Conservation (phyloP, 2,329 filamentous ascomycete species). For the Curvularia lunata region DNA sequence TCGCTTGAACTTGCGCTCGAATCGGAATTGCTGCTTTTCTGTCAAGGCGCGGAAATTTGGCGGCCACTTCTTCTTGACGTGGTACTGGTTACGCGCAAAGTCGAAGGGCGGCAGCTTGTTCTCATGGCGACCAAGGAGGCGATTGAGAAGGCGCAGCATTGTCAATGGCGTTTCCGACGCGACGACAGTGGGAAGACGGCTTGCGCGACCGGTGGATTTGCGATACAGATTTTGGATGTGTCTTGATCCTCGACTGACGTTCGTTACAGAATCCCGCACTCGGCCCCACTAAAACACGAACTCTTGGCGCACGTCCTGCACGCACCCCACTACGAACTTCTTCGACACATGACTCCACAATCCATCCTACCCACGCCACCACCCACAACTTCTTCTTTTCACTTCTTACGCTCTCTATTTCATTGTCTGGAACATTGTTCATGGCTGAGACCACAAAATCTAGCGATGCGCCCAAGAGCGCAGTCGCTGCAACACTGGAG, state of each 20-base stretch:
- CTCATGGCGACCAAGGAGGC: slow-evolving; percentile 55
- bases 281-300: not conserved
- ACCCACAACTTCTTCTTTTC: slow-evolving; percentile 9
- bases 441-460: slow-evolving; percentile 44
- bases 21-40: slow-evolving; percentile 74
- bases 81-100: slow-evolving; percentile 64
- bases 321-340: slow-evolving; percentile 1
- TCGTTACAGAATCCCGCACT: slow-evolving; percentile 15
- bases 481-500: slow-evolving; percentile 59
- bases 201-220: slow-evolving; percentile 6
- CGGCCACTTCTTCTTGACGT: slow-evolving; percentile 76
- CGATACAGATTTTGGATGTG: slow-evolving; percentile 14
- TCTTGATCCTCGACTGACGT: slow-evolving; percentile 20
- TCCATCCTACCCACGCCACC: slow-evolving; percentile 6
- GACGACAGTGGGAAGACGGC: slow-evolving; percentile 2
- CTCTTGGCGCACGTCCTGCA: slow-evolving; percentile 7
- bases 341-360: slow-evolving; percentile 7
- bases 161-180: slow-evolving; percentile 12
- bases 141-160: slow-evolving; percentile 53
- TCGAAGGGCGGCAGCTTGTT: slow-evolving; percentile 46
- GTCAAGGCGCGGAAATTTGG: slow-evolving; percentile 75
- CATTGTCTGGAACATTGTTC: slow-evolving; percentile 16
- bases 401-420: slow-evolving; percentile 23
- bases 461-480: slow-evolving; percentile 47
- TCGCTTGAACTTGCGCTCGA: slow-evolving; percentile 80